Conservation (phyloP, 495 filamentous ascomycete species). For the Podospora sp. region DNA sequence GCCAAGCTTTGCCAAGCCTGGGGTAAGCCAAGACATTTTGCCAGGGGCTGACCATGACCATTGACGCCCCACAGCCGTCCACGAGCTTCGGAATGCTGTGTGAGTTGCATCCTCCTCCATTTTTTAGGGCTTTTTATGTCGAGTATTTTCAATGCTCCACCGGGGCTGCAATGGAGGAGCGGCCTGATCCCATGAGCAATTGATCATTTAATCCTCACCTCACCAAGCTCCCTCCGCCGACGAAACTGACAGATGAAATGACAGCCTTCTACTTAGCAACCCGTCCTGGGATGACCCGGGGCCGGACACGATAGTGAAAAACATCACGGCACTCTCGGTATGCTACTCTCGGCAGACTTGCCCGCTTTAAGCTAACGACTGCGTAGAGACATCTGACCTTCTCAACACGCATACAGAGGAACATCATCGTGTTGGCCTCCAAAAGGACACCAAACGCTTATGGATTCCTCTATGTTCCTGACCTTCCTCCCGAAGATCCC, state of each 20-base stretch:
- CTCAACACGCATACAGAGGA: constrained; percentile 58
- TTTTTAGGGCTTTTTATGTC: too few species aligned
- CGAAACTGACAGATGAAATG: constrained; percentile 3
- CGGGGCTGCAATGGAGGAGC: too few species aligned
- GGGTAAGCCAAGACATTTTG: constrained; percentile 25
- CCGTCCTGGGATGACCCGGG: constrained; percentile 44
- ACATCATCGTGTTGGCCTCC: constrained; percentile 71
- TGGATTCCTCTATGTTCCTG: constrained; percentile 81
- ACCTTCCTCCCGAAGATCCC: constrained; percentile 53
- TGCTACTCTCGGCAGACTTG: constrained; percentile 16
- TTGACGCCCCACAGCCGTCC: constrained; percentile 41
- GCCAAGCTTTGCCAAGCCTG: constrained; percentile 40
- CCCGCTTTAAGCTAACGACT: not conserved
- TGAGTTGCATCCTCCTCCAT: constrained; percentile 25
- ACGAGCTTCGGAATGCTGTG: constrained; percentile 47
- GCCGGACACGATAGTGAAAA: constrained; percentile 50
- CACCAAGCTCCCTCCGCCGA: not conserved
- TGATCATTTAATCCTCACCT: not conserved
- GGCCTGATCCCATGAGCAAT: not conserved
- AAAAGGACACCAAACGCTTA: constrained; percentile 55
- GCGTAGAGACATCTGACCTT: constrained; percentile 65
- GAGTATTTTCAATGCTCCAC: too few species aligned
- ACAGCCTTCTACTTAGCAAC: constrained; percentile 54
- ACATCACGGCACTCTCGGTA: constrained; percentile 53
- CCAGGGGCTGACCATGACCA: constrained; percentile 13